Percentiles rank a stretch among this genome's conserved stretches.
These are phyloP conservation scores for Chrysanthemum makinoi DNA, from an alignment of 129 eudicot genomes.

Conservation along the genomic window DNA sequence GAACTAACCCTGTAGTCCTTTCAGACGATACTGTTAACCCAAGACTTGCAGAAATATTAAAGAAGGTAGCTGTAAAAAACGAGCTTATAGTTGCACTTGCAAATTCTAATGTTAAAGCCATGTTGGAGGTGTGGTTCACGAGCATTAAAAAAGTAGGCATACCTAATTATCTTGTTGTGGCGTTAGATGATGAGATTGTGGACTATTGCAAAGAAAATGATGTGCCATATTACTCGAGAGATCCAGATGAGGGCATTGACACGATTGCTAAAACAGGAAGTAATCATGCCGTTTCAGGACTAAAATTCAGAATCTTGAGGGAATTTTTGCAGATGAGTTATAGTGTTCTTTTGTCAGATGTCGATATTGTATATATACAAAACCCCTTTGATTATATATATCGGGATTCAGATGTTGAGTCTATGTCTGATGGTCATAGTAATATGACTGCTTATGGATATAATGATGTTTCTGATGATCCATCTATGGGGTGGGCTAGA, in stretches of 20 bases:
- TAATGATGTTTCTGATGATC: slow-evolving; percentile 78
- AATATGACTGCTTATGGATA: slow-evolving; percentile 75
- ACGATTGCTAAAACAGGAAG: slow-evolving; percentile 48
- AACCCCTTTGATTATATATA: slow-evolving; percentile 70
- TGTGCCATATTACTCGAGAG: slow-evolving; percentile 62
- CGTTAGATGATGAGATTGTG: slow-evolving; percentile 56
- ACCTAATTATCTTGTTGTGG: slow-evolving; percentile 66
- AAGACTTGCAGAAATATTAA: slow-evolving; percentile 55
- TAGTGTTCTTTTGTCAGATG: slow-evolving; percentile 69
- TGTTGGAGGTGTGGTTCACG: slow-evolving; percentile 54
- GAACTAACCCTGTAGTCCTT: slow-evolving; percentile 60
- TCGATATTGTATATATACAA: slow-evolving; percentile 69
- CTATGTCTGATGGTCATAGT: slow-evolving; percentile 83
- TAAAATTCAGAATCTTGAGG: slow-evolving; percentile 71
- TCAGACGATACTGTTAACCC: slow-evolving; percentile 70
- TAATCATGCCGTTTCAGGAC: slow-evolving; percentile 72
- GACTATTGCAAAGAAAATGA: slow-evolving; percentile 60
- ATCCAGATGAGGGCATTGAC: slow-evolving; percentile 58
- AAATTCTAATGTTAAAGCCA: slow-evolving; percentile 61
- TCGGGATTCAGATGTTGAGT: slow-evolving; percentile 79
- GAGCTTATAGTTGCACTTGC: slow-evolving; percentile 77
- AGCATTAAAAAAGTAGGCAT: slow-evolving; percentile 66
- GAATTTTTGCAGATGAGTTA: slow-evolving; percentile 78
- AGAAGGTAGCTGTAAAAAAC: slow-evolving; percentile 53
- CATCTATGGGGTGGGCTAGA: slow-evolving; percentile 88